Conservation (phyloP, 495 filamentous ascomycete species). For the Xylaria cubensis region DNA sequence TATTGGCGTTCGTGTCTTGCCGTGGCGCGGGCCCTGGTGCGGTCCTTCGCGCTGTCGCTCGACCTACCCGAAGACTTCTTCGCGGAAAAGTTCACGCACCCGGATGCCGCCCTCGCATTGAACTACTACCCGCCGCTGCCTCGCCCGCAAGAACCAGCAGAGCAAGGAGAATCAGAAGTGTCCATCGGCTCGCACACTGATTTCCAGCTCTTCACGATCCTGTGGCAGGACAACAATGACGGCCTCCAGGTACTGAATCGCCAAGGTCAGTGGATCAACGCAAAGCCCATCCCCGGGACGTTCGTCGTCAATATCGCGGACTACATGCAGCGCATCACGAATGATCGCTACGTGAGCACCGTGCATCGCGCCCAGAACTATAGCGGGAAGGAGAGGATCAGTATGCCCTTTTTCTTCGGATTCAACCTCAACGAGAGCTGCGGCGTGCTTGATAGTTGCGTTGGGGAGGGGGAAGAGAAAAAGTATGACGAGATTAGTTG, state of each 20-base stretch:
- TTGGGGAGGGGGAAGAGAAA: constrained; percentile 55
- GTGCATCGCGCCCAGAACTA: constrained; percentile 65
- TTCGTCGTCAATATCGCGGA: constrained; percentile 74
- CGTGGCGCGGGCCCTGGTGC: constrained; percentile 54
- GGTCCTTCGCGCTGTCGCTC: constrained; percentile 57
- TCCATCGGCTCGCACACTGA: constrained; percentile 67
- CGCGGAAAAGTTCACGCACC: constrained; percentile 55
- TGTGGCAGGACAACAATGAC: constrained; percentile 61
- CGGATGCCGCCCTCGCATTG: constrained; percentile 43
- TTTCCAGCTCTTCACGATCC: constrained; percentile 65
- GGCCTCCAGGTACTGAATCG: constrained; percentile 61
- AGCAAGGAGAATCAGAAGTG: constrained; percentile 25
- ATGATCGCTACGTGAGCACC: constrained; percentile 65
- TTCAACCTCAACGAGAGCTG: constrained; percentile 56
- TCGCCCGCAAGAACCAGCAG: background rate
- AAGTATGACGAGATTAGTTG: constrained; percentile 65
- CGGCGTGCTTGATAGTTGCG: constrained; percentile 59
- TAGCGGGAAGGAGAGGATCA: constrained; percentile 53
- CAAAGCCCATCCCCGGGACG: constrained; percentile 60
- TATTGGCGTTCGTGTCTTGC: constrained; percentile 55
- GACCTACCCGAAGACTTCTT: constrained; percentile 57
- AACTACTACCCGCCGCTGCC: constrained; percentile 42
- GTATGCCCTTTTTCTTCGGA: constrained; percentile 67
- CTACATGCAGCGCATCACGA: constrained; percentile 69
- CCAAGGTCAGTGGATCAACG: constrained; percentile 64